Evolutionary conservation across 495 filamentous ascomycete genomes (phyloP), one percentile per base, ranked within the genome.

Genomic region (Terfezia claveryi): DNA sequence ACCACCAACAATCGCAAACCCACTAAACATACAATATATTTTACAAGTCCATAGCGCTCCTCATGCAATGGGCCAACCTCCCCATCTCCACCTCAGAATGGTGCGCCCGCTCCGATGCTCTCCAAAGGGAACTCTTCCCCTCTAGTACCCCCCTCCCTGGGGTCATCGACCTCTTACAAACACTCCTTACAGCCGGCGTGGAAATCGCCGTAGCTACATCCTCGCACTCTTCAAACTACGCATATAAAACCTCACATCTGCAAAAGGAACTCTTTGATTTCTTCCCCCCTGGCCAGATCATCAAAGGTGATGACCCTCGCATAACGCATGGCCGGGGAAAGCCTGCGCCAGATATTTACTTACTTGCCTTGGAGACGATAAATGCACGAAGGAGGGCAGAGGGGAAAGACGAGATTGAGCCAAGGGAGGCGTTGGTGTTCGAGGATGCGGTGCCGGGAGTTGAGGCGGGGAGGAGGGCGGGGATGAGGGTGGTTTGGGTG

Each of bases 361-460:
- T 92, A 12, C 68, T 96, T 1, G 92, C 92, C 0, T 69, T 99
- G 51, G 72, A 84, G 68, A 83, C 79, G 1, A 81, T 99, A 62
- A 99, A 99, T 67, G 72, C 71, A 2, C 77, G 74, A 8, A 64
- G 91, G 11, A 66, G 76, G 0, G 61, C 56, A 11, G 69, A 73
- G 46, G 80, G 78, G 0, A 79, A 88, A 63, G 66, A 68, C 37
- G 78, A 81, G 58, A 80, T 99, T 46, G 71, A 60, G 51, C 85
- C 87, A 0, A 81, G 81, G 60, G 91, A 99, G 66, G 95, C 89
- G 67, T 71, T 99, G 9, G 91, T 99, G 0, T 95, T 99, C 63
- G 91, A 99, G 67, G 91, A 99, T 66, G 80, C 79, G 23, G 88
- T 96, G 4, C 85, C 86, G 0, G 91, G 91, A 0, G 86, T 94